phyloP scores from a whole-genome alignment of 441 rosid genomes.

The Gossypium schwendimanii region DNA sequence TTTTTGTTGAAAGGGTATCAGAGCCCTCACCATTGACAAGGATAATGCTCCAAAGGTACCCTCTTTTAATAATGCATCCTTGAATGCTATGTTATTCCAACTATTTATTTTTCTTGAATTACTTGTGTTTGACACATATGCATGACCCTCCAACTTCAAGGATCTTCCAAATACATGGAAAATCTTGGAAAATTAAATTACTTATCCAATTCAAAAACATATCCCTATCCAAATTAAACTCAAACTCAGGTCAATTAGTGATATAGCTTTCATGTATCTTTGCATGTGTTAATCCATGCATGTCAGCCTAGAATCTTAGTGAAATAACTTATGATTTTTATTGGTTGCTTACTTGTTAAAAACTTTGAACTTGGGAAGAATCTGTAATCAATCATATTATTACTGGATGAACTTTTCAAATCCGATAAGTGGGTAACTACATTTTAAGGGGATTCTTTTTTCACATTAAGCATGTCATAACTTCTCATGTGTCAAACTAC shows the following conservation, averaged over 20 bases:
- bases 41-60: slow-evolving; percentile 85
- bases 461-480: slow-evolving; percentile 3
- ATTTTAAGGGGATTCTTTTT: neutral
- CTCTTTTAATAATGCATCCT: neutral
- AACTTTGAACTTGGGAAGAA: neutral
- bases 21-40: slow-evolving; percentile 84
- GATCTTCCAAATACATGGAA: neutral
- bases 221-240: neutral
- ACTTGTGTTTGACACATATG: neutral
- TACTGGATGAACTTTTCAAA: neutral
- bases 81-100: neutral
- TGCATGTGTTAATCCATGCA: neutral
- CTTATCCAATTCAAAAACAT: neutral
- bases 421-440: neutral
- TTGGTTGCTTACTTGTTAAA: neutral
- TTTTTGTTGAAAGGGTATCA: slow-evolving; percentile 52
- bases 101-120: neutral
- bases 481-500: neutral
- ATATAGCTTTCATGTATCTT: neutral
- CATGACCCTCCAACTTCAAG: neutral
- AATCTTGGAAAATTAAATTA: neutral
- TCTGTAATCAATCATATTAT: neutral
- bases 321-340: neutral
- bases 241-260: neutral
- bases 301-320: neutral